Conservation (phyloP, 208 protist genomes). For the Acanthamoeba culbertsoni region DNA sequence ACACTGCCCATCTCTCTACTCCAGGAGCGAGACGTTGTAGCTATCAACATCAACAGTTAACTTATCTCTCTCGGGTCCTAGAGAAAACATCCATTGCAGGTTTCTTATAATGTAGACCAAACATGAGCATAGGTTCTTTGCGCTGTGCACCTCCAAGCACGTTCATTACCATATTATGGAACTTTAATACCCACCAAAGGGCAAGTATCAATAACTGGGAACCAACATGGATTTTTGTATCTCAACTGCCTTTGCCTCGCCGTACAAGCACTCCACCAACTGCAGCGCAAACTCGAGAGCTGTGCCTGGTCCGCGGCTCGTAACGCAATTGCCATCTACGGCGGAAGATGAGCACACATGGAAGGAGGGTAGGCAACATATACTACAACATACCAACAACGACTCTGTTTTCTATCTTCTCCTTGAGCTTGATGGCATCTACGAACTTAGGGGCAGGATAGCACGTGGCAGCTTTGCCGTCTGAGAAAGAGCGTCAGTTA, state of each 20-base stretch:
- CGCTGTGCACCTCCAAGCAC: not conserved
- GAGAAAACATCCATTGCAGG: too few relatives aligned
- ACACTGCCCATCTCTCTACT: too few relatives aligned
- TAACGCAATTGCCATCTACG: constrained; percentile 17
- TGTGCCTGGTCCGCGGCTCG: not conserved
- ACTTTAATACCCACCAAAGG: not conserved
- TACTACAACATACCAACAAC: not conserved
- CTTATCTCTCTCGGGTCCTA: too few relatives aligned
- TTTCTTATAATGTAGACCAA: too few relatives aligned
- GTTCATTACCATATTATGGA: not conserved
- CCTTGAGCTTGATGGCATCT: not conserved
- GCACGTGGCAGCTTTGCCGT: constrained; percentile 57
- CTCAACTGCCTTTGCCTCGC: not conserved
- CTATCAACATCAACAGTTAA: too few relatives aligned
- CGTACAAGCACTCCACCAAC: constrained; percentile 9
- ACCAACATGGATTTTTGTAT: constrained; percentile 26
- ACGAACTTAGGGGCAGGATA: constrained; percentile 57
- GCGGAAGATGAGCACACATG: not conserved
- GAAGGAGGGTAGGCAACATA: not conserved
- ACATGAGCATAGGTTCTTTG: too few relatives aligned
- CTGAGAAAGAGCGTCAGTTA: not conserved
- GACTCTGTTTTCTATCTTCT: not conserved
- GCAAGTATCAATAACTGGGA: not conserved
- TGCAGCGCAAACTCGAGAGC: constrained; percentile 39
- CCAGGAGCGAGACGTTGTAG: too few relatives aligned